Base-by-base conservation (phyloP, 768 basidiomycete species). In the Kwoniella europaea region DNA sequence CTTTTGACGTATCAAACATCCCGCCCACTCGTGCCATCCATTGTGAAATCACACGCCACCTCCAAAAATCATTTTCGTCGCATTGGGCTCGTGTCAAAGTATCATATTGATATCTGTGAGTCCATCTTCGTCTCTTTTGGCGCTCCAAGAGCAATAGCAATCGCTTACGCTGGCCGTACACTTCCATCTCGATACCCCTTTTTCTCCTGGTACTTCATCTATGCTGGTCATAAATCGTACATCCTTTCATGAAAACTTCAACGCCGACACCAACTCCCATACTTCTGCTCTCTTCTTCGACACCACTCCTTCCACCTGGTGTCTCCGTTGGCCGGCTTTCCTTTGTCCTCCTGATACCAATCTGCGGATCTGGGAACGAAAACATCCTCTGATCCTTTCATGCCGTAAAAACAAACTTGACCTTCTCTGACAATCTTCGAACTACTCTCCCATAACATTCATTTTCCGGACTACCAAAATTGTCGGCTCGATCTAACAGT, bases 21-120 rank as follows among this genome's bases (percentile, higher is more conserved):
- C 24, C 57, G 22, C 24, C 57, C 29, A 29, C 57, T 58, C 13
- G 57, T 58, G n/a, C 57, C 29, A 24, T 58, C 57, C 57, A 58
- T 35, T 27, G 57, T 27, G 22, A 29, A 58, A 22, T 58, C 57
- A 55, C 16, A 29, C 57, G 57, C 57, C 22, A 29, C 3, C 57
- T 58, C 1, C 12, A 58, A 58, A 27, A 58, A 29, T 15, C 57
- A 27, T 41, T 22, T 59, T 22, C 35, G 35, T 35, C 35, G 35
- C 35, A 35, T 35, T 35, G 35, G 35, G 35, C 35, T 41, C 27
- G 15, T 10, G 57, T 41, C 15, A 42, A 27, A 12, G 57, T 12
- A 59, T 41, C 24, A 10, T 12, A 22, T 55, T 22, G 12, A 20
- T 59, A 29, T 29, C 24, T 59, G 24, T 56, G 24, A 13, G 18